Base-by-base conservation (phyloP, 1,139 yeast species). In the Pichia cactophila region DNA sequence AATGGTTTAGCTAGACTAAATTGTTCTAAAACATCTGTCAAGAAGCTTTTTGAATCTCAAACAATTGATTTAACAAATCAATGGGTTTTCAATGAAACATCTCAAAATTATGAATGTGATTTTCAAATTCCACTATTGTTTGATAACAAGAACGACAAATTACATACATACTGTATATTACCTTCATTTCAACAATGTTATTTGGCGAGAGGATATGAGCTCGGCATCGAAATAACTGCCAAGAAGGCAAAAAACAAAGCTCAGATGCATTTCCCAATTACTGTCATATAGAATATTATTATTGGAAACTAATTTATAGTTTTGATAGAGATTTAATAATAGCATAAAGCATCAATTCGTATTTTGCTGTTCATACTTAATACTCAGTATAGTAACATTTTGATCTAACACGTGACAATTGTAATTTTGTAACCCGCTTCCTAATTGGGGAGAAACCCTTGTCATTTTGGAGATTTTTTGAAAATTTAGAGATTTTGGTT, bases 141-240 rank as follows among this genome's bases (percentile, higher is more conserved):
- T n/a, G 50, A 50, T n/a, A 33, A 37, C 3, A 51, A 50, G 33
- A 47, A 48, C 12, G 41, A 50, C 4, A 49, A 52, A 26, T 23
- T 46, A 8, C 39, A 47, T 1, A 40, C 49, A 5, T 44, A 28
- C 6, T 50, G 53, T 39, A 35, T 61, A 10, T 40, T 54, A 5
- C 63, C 62, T 14, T 51, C 54, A 42, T 61, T 61, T 28, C 62
- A 60, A 42, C 56, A 50, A 16, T 61, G 64, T 36, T 48, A 49
- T 11, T 42, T 59, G n/a, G 33, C 49, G 26, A 55, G 65, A 47
- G 40, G 51, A 11, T 58, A 58, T 39, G 45, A 47, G 28, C 23
- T 58, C 10, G 55, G 50, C 11, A 10, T 48, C 26, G 54, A 53
- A 33, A 11, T 52, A 41, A n/a, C 28, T 2, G 44, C 43, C 1